These are phyloP conservation scores for Boletus barrowsii DNA, from an alignment of 768 basidiomycete species.

Conservation along the genomic window DNA sequence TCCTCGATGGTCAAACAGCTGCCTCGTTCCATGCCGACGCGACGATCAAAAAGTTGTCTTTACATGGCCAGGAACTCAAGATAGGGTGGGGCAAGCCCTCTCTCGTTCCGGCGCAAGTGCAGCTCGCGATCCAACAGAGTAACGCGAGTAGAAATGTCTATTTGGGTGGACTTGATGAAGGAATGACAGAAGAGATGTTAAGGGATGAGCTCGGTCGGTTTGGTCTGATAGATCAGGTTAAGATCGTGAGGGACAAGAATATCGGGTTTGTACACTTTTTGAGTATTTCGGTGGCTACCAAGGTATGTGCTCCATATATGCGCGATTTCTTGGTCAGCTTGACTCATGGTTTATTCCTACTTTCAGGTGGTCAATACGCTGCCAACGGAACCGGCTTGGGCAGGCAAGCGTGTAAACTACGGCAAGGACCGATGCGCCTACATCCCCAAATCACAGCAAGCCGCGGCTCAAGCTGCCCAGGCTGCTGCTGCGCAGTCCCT, in stretches of 20 bases:
- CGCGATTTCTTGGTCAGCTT: background rate
- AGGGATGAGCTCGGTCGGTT: slow-evolving; percentile 90
- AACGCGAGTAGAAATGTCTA: slow-evolving; percentile 97
- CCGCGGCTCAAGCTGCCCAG: slow-evolving; percentile 81
- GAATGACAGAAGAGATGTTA: slow-evolving; percentile 86
- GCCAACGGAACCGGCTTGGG: slow-evolving; percentile 90
- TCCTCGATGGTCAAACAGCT: slow-evolving; percentile 90
- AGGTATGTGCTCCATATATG: slow-evolving; percentile 50
- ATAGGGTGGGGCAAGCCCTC: slow-evolving; percentile 98
- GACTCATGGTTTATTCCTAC: background rate
- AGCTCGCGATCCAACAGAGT: slow-evolving; percentile 84
- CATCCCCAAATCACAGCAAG: slow-evolving; percentile 93
- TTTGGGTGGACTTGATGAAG: slow-evolving; percentile 88
- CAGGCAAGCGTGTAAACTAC: slow-evolving; percentile 94
- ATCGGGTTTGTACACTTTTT: slow-evolving; percentile 99
- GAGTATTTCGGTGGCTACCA: slow-evolving; percentile 90
- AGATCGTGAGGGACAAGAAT: slow-evolving; percentile 98
- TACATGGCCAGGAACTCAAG: slow-evolving; percentile 96
- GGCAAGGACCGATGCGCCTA: slow-evolving; percentile 99
- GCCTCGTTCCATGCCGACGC: slow-evolving; percentile 98
- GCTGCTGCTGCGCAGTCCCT: slow-evolving; percentile 79
- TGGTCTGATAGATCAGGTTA: slow-evolving; percentile 97
- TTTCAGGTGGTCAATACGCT: slow-evolving; percentile 87
- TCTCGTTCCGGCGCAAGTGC: slow-evolving; percentile 81
- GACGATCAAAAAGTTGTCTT: slow-evolving; percentile 85